Percentiles rank a stretch among this genome's conserved stretches.
phyloP scores from a whole-genome alignment of 768 basidiomycete genomes.

The Botryobasidium botryosum region DNA sequence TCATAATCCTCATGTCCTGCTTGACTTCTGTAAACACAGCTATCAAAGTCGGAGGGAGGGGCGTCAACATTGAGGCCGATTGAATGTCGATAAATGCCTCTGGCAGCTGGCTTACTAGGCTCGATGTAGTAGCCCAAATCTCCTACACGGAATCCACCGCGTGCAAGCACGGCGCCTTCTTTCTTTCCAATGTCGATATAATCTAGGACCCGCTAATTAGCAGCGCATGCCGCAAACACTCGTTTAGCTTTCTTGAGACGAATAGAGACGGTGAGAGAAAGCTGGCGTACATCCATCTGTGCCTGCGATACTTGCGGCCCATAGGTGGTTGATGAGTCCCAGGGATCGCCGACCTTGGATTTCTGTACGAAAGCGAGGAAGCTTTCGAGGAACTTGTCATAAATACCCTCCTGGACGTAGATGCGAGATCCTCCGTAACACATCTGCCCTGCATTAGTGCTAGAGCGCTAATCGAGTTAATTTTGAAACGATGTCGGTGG shows the following conservation, averaged over 20 bases:
- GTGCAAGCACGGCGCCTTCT: conserved; percentile 48
- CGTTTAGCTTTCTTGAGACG: conserved; percentile 7
- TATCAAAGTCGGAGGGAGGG: too few relatives aligned
- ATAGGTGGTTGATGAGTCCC: conserved; percentile 29
- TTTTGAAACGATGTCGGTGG: not conserved
- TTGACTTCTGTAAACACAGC: conserved; percentile 51
- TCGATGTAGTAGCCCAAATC: conserved; percentile 48
- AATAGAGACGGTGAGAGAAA: not conserved
- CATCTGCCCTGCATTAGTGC: conserved; percentile 33
- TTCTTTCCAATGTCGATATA: conserved; percentile 63
- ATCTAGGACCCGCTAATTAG: conserved; percentile 52
- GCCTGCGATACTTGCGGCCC: conserved; percentile 42
- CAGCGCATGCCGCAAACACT: too few relatives aligned
- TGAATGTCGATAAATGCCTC: conserved; percentile 2
- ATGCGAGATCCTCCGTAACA: conserved; percentile 72
- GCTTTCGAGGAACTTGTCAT: conserved; percentile 51
- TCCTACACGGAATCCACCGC: conserved; percentile 44
- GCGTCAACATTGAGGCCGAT: not conserved
- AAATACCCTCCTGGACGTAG: conserved; percentile 60
- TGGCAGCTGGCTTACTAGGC: too few relatives aligned
- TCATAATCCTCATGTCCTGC: conserved; percentile 55
- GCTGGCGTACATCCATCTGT: conserved; percentile 44
- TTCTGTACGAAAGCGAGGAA: conserved; percentile 37
- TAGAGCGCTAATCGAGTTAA: not conserved
- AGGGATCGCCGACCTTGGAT: conserved; percentile 56